A percentile compares a stretch with the other conserved stretches of the same genome.
These are phyloP conservation scores for Pyrenochaeta sp. DNA, from an alignment of 2,329 filamentous ascomycete genomes.

Conservation along the genomic window DNA sequence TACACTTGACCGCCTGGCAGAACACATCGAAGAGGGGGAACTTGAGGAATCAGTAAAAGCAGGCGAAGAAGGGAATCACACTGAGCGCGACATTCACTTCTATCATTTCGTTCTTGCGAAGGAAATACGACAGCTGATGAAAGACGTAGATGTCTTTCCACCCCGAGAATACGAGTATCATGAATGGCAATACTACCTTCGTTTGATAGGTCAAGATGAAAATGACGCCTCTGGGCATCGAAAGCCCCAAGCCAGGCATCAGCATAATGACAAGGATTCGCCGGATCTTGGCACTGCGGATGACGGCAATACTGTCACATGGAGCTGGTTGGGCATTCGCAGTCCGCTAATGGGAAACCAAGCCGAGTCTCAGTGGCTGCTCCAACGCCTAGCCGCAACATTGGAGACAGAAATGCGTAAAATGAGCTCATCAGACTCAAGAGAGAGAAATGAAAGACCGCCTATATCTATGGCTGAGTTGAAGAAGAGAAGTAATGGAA, in stretches of 20 bases:
- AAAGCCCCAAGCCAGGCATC: constrained; percentile 30
- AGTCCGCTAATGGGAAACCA: constrained; percentile 75
- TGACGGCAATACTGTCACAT: constrained; percentile 63
- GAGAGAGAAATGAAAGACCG: constrained; percentile 31
- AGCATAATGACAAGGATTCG: constrained; percentile 25
- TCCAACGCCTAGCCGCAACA: constrained; percentile 68
- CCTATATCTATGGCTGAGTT: constrained; percentile 46
- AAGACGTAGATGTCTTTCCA: constrained; percentile 51
- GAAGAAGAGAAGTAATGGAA: constrained; percentile 9
- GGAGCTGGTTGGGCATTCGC: constrained; percentile 77
- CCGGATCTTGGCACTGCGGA: constrained; percentile 45
- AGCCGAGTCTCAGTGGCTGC: constrained; percentile 76
- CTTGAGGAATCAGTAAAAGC: constrained; percentile 53
- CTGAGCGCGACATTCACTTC: constrained; percentile 60
- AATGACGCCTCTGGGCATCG: constrained; percentile 49
- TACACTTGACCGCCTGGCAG: constrained; percentile 43
- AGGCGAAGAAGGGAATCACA: constrained; percentile 51
- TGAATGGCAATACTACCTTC: constrained; percentile 52
- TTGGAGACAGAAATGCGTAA: constrained; percentile 56
- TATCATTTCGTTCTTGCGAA: constrained; percentile 59
- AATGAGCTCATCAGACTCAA: constrained; percentile 29
- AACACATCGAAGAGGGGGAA: constrained; percentile 54
- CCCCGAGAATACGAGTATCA: constrained; percentile 50
- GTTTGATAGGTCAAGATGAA: constrained; percentile 51
- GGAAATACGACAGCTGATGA: constrained; percentile 55